Evolutionary conservation across 371 early-diverging fungal species (phyloP), one percentile per base, ranked within the genome.

Genomic region (Rhizopus delemar): DNA sequence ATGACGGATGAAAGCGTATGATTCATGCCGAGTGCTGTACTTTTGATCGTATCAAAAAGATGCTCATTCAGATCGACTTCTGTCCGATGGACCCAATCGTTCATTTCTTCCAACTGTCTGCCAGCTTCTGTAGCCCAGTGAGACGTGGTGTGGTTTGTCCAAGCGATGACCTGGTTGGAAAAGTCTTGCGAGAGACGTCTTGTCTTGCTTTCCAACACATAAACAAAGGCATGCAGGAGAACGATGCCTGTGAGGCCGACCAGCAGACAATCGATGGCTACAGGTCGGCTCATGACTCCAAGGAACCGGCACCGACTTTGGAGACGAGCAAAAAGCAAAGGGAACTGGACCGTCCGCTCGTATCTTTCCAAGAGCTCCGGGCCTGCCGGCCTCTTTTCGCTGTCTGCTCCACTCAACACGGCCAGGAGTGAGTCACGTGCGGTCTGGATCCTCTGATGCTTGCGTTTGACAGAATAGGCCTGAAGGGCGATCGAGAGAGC

Each of bases 61-160:
- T 67, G 57, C 1, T 65, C 31, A 36, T 77, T 77, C 8, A 74
- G 29, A 11, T 61, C 52, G 5, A 33, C 28, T 51, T 77, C 74
- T 1, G 66, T 54, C 4, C 59, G 45, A n/a, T 41, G 13, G 5
- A 77, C 60, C 74, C 73, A 77, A 4, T 11, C 22, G 51, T 77
- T 72, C 28, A 70, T 34, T 5, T 53, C 51, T 15, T 54, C 7
- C 8, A 59, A 54, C 11, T 64, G 56, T 3, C 48, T 6, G n/a
- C 31, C 9, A 0, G 53, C 52, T 4, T 43, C 11, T 4, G 13
- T 33, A 6, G 32, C 50, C 63, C 62, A 66, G 12, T 55, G 41
- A 35, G 58, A 13, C 2, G 60, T 57, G 9, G 51, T 48, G 15
- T 46, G 33, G 11, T 6, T 11, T 3, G 45, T 35, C 66, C 66